Evolutionary conservation across 345 rosid genomes (phyloP), one percentile per base, ranked within the genome.

Genomic region (Pugionium cornutum): DNA sequence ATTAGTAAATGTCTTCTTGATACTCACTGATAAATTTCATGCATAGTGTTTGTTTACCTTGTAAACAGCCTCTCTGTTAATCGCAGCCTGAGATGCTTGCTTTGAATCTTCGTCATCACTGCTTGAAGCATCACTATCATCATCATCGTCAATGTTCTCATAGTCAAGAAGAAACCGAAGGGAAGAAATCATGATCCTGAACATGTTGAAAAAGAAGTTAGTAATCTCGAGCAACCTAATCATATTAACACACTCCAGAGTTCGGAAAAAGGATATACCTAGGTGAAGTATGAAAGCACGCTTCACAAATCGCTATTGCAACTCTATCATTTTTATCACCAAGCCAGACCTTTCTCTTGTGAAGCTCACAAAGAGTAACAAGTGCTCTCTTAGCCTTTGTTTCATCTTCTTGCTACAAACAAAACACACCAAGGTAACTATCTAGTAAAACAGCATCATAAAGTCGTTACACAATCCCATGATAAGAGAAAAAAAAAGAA

Each of bases 251-350:
- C 42, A 49, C 66, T 56, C 53, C 47, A 56, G 5, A 62, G 62
- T 11, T 3, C 56, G 6, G 31, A 29, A 54, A 9, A 66, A 44
- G 18, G 2, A 29, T 32, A 60, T 70, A 90, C 99, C 96, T 82
- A 32, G 96, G 80, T 37, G 95, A 83, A 30, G 89, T 61, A 81
- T 94, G 96, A 68, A 90, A 94, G 71, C 97, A 90, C 0, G 96
- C 96, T 64, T 57, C 81, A 76, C 99, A 94, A 72, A 94, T 85
- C 2, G 97, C 89, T 84, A 90, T 85, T 26, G 96, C 88, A 30
- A 96, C 88, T 80, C 95, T 87, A 7, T 88, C 95, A 68, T 94
- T 84, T 73, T 83, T 84, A 59, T 91, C 92, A 73, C 92, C 78
- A 68, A 82, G 80, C 99, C 99, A 94, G 27, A 87, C 86, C 77